Evolutionary conservation across 495 filamentous ascomycete species (phyloP), one percentile per base, ranked within the genome.

Genomic region (Penicillium alfredii): DNA sequence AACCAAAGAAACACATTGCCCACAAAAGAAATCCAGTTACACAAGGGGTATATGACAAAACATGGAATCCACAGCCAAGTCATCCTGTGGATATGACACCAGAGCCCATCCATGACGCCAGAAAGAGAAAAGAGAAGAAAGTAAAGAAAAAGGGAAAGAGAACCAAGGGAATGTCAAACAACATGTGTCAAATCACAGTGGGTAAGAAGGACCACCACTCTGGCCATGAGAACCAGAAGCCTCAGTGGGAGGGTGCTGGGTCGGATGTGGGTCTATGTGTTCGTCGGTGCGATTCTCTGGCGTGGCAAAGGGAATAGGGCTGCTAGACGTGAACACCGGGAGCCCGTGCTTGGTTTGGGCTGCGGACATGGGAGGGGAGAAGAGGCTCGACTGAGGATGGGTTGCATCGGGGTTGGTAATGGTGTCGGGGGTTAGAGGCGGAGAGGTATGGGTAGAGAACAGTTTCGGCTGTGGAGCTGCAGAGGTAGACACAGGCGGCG

Each of bases 311-410:
- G 63, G 66, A 26, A 78, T 79, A 1, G 63, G 58, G 3, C 66
- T 64, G 17, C 53, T 73, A 0, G 72, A 61, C 22, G 71, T 71
- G 30, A 77, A 72, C 6, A 72, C 56, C 7, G 75, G 75, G 6
- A 79, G 48, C 8, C 67, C 66, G 18, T 60, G 43, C 38, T 60
- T 73, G 10, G 59, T 61, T 9, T 59, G 52, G 19, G 59, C 36
- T 5, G 54, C 49, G n/a, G 68, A 60, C 6, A 22, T 43, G 30
- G 51, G 42, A 7, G 65, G 58, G 10, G 61, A 50, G 35, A 56
- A 62, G 0, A 55, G 30, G 23, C 46, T 42, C 11, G 45, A 35
- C 33, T 44, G 45, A 33, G 37, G 45, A 6, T 39, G 42, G 17
- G 31, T 19, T 2, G 28, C 11, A 24, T 46, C 39, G n/a, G 27